Evolutionary conservation across 2,329 filamentous ascomycete species (phyloP).

Genomic region (Neopestalotiopsis sp.): DNA sequence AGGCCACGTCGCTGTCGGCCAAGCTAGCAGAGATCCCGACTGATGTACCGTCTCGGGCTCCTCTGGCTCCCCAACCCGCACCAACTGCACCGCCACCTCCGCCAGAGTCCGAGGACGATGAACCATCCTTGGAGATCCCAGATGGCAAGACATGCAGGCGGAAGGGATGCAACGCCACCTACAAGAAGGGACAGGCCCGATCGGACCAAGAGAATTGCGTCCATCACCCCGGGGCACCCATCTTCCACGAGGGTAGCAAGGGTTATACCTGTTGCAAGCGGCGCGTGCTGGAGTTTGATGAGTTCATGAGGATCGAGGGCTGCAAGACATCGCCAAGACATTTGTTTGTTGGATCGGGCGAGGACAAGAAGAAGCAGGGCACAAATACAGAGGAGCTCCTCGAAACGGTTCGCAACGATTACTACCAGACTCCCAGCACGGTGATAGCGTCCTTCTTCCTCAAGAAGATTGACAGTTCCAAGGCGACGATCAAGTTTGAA

Average conservation of each 20-base stretch:
- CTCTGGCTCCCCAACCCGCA: constrained; percentile 49
- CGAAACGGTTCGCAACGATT: constrained; percentile 83
- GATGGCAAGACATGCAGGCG: constrained; percentile 79
- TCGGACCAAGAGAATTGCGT: constrained; percentile 76
- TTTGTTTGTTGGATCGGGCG: constrained; percentile 80
- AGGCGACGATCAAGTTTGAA: constrained; percentile 73
- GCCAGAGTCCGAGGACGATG: constrained; percentile 86
- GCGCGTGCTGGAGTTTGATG: constrained; percentile 92
- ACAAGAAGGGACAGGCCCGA: constrained; percentile 63
- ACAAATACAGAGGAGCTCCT: constrained; percentile 69
- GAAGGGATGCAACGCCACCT: constrained; percentile 72
- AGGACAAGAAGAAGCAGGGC: constrained; percentile 54
- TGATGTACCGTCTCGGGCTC: constrained; percentile 45
- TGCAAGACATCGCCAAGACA: constrained; percentile 84
- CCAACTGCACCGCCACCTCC: constrained; percentile 62
- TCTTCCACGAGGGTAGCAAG: constrained; percentile 98
- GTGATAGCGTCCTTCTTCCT: constrained; percentile 94
- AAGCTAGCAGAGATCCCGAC: constrained; percentile 47
- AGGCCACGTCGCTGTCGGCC: constrained; percentile 45
- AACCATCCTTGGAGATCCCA: constrained; percentile 74
- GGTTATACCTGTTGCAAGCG: constrained; percentile 97
- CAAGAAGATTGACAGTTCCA: constrained; percentile 92
- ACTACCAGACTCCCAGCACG: constrained; percentile 86
- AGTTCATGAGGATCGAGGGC: constrained; percentile 95
- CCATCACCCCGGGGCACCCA: constrained; percentile 86